A percentile compares a stretch with the other conserved stretches of the same genome.
These are phyloP conservation scores for Hortiboletus campestris DNA, from an alignment of 768 basidiomycete species.

Conservation along the genomic window DNA sequence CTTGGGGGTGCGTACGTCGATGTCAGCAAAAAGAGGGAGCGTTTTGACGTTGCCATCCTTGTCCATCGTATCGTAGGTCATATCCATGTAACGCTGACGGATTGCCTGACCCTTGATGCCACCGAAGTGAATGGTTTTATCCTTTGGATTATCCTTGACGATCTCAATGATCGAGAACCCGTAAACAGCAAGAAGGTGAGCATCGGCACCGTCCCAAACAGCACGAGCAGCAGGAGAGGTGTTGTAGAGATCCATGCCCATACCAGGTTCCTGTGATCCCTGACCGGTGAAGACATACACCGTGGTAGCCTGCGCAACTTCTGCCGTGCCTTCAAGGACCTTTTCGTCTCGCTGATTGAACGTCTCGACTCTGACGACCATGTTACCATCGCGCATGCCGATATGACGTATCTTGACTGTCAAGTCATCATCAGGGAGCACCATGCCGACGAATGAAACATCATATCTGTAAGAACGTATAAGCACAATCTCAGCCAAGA, in stretches of 20 bases:
- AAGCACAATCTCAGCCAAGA: not conserved
- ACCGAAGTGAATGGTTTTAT: constrained; percentile 98
- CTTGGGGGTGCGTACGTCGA: constrained; percentile 89
- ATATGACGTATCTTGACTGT: constrained; percentile 84
- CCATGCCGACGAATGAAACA: constrained; percentile 96
- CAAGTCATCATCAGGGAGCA: constrained; percentile 86
- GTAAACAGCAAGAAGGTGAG: constrained; percentile 89
- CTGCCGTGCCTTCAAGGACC: constrained; percentile 88
- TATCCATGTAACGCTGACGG: constrained; percentile 99
- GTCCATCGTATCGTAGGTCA: constrained; percentile 97
- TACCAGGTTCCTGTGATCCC: constrained; percentile 95
- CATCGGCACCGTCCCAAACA: constrained; percentile 96
- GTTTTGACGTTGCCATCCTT: constrained; percentile 96
- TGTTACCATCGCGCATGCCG: constrained; percentile 91
- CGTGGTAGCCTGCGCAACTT: constrained; percentile 88
- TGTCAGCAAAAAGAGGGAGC: constrained; percentile 93
- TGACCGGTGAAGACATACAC: constrained; percentile 99
- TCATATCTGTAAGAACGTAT: constrained; percentile 60
- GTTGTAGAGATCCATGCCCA: constrained; percentile 99
- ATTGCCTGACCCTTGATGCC: constrained; percentile 99
- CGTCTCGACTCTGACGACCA: constrained; percentile 87
- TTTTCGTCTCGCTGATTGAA: constrained; percentile 84
- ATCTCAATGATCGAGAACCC: constrained; percentile 99
- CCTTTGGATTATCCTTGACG: constrained; percentile 97
- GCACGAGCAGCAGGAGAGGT: constrained; percentile 90